A percentile compares a stretch with the other conserved stretches of the same genome.
Evolutionary conservation across 306 rosid species (phyloP).

Genomic region (Argentina anserina): DNA sequence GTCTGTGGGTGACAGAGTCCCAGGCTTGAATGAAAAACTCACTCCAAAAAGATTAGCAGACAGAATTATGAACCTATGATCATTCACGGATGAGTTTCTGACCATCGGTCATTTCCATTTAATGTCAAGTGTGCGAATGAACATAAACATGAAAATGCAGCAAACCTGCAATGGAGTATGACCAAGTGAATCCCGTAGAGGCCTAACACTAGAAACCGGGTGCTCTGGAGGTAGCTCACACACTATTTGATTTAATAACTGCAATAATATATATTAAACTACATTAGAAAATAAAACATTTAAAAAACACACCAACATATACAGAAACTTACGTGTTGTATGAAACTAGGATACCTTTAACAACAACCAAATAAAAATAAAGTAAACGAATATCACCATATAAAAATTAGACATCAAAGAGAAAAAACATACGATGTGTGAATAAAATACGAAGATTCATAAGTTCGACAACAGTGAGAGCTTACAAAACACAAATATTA

Average conservation of each 20-base stretch:
- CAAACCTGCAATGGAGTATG: constrained; percentile 49
- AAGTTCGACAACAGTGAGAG: not conserved
- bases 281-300: not conserved
- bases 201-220: constrained; percentile 46
- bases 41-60: not conserved
- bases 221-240: constrained; percentile 54
- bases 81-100: not conserved
- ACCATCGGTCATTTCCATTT: not conserved
- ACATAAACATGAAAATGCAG: not conserved
- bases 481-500: not conserved
- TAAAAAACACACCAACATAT: not conserved
- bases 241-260: constrained; percentile 46
- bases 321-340: not conserved
- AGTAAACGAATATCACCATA: not conserved
- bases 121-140: not conserved
- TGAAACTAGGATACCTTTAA: not conserved
- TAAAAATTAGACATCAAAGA: not conserved
- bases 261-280: constrained; percentile 8
- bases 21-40: not conserved
- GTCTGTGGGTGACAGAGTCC: not conserved
- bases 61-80: not conserved
- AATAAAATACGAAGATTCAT: not conserved
- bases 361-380: not conserved
- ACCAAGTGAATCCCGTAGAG: constrained; percentile 51
- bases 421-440: not conserved